Evolutionary conservation across 2,329 filamentous ascomycete species (phyloP), one percentile per base, ranked within the genome.

Genomic region (Phyllosticta paracitricarpa): DNA sequence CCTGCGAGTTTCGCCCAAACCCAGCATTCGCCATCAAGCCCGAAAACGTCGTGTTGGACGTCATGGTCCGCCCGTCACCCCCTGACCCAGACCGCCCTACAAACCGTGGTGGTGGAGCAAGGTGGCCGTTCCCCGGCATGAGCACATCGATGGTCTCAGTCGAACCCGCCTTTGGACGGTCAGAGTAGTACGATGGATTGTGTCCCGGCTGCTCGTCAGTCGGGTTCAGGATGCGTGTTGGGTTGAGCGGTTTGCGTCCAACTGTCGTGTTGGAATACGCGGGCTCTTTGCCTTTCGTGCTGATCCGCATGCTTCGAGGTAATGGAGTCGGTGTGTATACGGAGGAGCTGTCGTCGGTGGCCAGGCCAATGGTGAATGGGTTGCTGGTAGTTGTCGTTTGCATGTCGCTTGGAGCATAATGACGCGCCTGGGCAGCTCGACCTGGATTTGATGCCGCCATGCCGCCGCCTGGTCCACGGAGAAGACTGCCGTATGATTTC

Each of bases 71-170:
- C 22, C 51, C 40, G 4, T 24, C 30, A 9, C 30, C 53, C 9
- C 19, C 59, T 7, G 33, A 9, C 26, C 26, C 52, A 25, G 28
- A 26, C 28, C 40, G 40, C n/a, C 40, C 40, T 7, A 3, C 40
- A n/a, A 48, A n/a, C n/a, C 40, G 40, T 0, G 58, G 58, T 14
- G 58, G 58, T 6, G 58, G 54, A 2, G 58, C 58, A 9, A 61
- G 26, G 35, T 56, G 56, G 40, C 54, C 54, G 35, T 56, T 61
- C 53, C 35, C 68, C 4, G 71, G 72, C 73, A 75, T 75, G n/a
- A 75, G 63, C 24, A 78, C 73, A 58, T 77, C 72, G 48, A 79
- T 78, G 0, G 77, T 79, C 58, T 78, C 77, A 35, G 72, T 72
- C 61, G 74, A 76, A 14, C 66, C 71, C 30, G 65, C 71, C 25